Evolutionary conservation across 2,329 filamentous ascomycete genomes (phyloP), one percentile per base, ranked within the genome.

Genomic region (Fusarium avenaceum): DNA sequence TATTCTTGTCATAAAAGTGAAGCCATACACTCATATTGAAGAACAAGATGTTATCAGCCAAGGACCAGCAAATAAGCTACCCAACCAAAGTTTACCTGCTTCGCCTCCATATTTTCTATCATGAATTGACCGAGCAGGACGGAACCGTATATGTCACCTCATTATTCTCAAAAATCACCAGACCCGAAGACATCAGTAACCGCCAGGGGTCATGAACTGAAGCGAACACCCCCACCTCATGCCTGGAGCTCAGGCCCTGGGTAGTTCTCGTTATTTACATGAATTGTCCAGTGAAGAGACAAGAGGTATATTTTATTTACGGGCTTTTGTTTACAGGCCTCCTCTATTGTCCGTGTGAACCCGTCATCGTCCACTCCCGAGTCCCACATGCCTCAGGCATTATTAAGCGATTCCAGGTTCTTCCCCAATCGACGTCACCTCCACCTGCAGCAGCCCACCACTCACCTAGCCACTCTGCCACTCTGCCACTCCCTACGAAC

Each of bases 141-240:
- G 14, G 15, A 14, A 8, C 17, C 33, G 33, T 4, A 56, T 50
- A 71, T 58, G 70, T 74, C 72, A 63, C 72, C 63, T 74, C 69
- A 74, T 74, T 69, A 64, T 61, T 64, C 55, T 52, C 46, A 52
- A 55, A 62, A 74, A 74, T 74, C 72, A 45, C 45, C 72, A 74
- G 72, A 73, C 70, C 43, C 58, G 50, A 32, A 58, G 50, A 57
- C 46, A 49, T 48, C 32, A 35, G 20, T 20, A 17, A 43, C 20
- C 54, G 15, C 38, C 39, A 35, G 30, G 48, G 54, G 22, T 38
- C 11, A 19, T 24, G 32, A 44, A 54, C 40, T 35, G 49, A 33
- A 52, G 26, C 49, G 49, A 52, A 30, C 50, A 26, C 32, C n/a
- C 57, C 38, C 28, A n/a, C 28, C 45, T 46, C 38, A 48, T 20